phyloP scores from a whole-genome alignment of 345 rosid species.

The Populus simonii region DNA sequence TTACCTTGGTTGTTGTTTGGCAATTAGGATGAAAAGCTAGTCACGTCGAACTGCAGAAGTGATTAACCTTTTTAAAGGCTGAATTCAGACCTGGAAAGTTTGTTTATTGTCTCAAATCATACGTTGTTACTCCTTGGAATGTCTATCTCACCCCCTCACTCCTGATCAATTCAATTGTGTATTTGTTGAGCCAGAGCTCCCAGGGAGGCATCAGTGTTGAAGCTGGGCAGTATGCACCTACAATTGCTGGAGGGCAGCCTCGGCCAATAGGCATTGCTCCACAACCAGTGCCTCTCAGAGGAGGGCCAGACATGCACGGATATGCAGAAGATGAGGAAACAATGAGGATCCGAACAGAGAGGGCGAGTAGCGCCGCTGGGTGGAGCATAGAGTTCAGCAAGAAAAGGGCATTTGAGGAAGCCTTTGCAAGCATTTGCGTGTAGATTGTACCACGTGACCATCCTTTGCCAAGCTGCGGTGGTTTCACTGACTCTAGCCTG shows the following conservation, averaged over 20 bases:
- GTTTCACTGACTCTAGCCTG: no score
- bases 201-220: slow-evolving; percentile 42
- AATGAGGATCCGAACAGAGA: slow-evolving; percentile 70
- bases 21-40: background rate
- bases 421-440: slow-evolving; percentile 82
- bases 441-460: slow-evolving; percentile 15
- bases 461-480: no score
- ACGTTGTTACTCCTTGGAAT: background rate
- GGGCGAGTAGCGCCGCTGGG: slow-evolving; percentile 77
- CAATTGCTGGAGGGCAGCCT: slow-evolving; percentile 68
- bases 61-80: background rate
- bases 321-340: slow-evolving; percentile 60
- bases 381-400: slow-evolving; percentile 79
- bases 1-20: background rate
- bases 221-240: slow-evolving; percentile 61
- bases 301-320: slow-evolving; percentile 52
- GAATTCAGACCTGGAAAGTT: background rate
- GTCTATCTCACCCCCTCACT: background rate
- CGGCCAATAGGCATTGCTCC: slow-evolving; percentile 72
- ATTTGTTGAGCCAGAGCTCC: slow-evolving; percentile 32
- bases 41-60: background rate
- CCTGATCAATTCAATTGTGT: slow-evolving; percentile 7
- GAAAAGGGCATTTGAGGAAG: slow-evolving; percentile 91
- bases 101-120: background rate
- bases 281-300: slow-evolving; percentile 67